These are phyloP conservation scores for Cutaneotrichosporon cavernicola DNA, from an alignment of 1,284 basidiomycete species.

Conservation along the genomic window DNA sequence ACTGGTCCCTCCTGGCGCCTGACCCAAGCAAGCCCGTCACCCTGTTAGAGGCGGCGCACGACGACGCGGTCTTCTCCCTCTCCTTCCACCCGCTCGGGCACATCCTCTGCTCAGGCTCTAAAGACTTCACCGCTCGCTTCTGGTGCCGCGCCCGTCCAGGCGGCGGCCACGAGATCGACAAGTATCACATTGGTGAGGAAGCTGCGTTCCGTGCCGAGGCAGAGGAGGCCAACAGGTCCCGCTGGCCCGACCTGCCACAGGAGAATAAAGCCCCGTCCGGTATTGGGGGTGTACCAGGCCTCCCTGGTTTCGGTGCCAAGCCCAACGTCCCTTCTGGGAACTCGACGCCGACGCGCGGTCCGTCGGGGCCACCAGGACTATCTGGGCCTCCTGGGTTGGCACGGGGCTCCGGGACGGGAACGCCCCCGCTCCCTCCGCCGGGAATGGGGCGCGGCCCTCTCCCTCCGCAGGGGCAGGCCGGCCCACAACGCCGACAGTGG, in stretches of 20 bases:
- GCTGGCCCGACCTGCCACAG: slow-evolving; percentile 21
- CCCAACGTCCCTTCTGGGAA: slow-evolving; percentile 5
- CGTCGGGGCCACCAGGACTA: slow-evolving; percentile 9
- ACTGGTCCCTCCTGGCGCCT: slow-evolving; percentile 74
- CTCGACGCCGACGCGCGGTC: slow-evolving; percentile 10
- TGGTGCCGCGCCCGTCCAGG: slow-evolving; percentile 78
- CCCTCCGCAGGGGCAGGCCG: neutral
- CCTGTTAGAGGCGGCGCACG: slow-evolving; percentile 85
- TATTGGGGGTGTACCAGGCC: slow-evolving; percentile 19
- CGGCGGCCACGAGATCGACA: slow-evolving; percentile 64
- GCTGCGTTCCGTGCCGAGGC: slow-evolving; percentile 53
- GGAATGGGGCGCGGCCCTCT: neutral
- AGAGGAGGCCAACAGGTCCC: slow-evolving; percentile 22
- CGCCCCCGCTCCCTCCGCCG: slow-evolving; percentile 4
- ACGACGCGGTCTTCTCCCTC: slow-evolving; percentile 94
- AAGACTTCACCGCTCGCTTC: slow-evolving; percentile 97
- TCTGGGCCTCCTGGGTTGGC: slow-evolving; percentile 7
- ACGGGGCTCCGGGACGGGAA: neutral
- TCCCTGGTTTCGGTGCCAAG: slow-evolving; percentile 4
- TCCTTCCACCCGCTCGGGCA: slow-evolving; percentile 95
- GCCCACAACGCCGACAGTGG: slow-evolving; percentile 22
- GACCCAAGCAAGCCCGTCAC: slow-evolving; percentile 63
- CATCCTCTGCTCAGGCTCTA: slow-evolving; percentile 84
- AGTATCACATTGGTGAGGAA: slow-evolving; percentile 51
- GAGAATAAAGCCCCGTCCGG: slow-evolving; percentile 5